Base-by-base conservation (phyloP, 2,329 filamentous ascomycete genomes). In the Tolypocladium endophyticum region DNA sequence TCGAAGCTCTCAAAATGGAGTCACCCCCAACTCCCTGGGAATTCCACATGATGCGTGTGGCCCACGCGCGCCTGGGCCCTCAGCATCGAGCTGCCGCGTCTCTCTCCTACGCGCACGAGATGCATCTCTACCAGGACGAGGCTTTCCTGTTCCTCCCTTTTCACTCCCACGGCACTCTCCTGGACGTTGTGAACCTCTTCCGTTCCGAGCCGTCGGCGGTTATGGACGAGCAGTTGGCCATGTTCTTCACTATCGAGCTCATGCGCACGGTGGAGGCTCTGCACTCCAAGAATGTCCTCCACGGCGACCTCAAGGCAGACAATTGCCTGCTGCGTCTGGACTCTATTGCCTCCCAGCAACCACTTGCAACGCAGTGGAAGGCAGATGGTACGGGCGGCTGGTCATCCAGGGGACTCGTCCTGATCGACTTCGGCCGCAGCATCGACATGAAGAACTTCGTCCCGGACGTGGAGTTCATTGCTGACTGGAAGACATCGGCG, bases 1-100 rank as follows among this genome's bases (percentile, higher is more conserved):
- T 94, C 5, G 92, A 97, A 73, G 94, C 94, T 1, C 80, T 99
- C 66, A 99, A 99, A 74, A 92, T 96, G 85, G 94, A 99, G 75
- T 84, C 88, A 38, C 91, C 92, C 0, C 90, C 93, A 0, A 88
- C 87, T 5, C 81, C 89, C 0, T 99, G 94, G 94, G 94, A 99
- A 70, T 99, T 97, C 70, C 89, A 96, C 74, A 95, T 99, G 73
- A 91, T 97, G 78, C 87, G 90, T 1, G 84, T 91, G 59, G 86
- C 89, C 1, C 90, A 93, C 64, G 78, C 83, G 28, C 88, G 94
- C 0, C 79, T 99, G 0, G 88, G 87, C 0, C 81, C 87, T 1
- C 83, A 82, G 36, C 77, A 88, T 61, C 86, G 93, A 18, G 87
- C 88, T 0, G 81, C 85, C 0, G 86, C 90, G 3, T 95, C 90